Evolutionary conservation across 164 flowering plant species (phyloP).

Genomic region (Umbilicus rupestris): DNA sequence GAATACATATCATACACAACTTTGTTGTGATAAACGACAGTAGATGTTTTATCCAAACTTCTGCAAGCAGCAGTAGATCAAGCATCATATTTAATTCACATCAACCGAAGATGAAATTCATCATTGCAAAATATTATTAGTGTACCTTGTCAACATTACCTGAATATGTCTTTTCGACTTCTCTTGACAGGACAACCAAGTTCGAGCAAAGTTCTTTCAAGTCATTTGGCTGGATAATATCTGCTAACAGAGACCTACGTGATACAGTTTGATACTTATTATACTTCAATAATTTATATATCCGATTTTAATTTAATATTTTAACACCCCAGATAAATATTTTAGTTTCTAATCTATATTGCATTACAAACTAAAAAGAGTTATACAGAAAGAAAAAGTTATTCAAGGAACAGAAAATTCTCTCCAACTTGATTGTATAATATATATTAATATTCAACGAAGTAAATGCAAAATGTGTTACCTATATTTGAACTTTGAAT

Average conservation of each 20-base stretch:
- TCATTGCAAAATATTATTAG: no score
- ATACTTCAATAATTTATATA: not conserved
- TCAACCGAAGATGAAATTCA: no score
- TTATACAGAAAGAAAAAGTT: not conserved
- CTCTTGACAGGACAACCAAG: slow-evolving; percentile 48
- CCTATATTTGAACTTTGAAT: slow-evolving; percentile 65
- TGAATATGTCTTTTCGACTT: slow-evolving; percentile 45
- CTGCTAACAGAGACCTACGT: slow-evolving; percentile 72
- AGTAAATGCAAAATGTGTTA: slow-evolving; percentile 9
- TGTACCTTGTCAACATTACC: slow-evolving; percentile 23
- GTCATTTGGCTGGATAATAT: slow-evolving; percentile 57
- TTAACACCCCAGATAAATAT: no score
- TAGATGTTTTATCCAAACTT: not conserved
- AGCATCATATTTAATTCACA: not conserved
- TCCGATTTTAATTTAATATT: slow-evolving; percentile 11
- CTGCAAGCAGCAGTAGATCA: not conserved
- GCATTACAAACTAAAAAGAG: no score
- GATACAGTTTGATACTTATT: slow-evolving; percentile 7
- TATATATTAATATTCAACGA: no score
- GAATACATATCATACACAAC: not conserved
- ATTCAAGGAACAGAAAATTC: not conserved
- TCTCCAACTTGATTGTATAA: no score
- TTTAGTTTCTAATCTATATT: no score
- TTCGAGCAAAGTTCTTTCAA: slow-evolving; percentile 69
- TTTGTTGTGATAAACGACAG: not conserved